Conservation (phyloP, 2,329 filamentous ascomycete species). For the Dactylellina drechsleri region DNA sequence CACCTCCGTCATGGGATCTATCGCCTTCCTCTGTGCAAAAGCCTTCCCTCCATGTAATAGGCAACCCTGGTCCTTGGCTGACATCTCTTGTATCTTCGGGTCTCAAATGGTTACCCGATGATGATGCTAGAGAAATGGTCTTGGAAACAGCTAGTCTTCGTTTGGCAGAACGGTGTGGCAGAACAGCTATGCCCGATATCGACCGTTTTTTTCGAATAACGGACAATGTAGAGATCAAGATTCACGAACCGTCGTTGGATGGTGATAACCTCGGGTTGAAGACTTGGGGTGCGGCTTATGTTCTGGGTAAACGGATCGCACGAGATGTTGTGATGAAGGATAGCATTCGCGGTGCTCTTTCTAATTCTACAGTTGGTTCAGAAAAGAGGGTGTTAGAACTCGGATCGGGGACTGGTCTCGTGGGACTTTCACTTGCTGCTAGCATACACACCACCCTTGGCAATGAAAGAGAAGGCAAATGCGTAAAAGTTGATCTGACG, state of each 20-base stretch:
- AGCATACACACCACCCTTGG: slow-evolving; percentile 47
- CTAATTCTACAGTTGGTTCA: background rate
- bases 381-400: slow-evolving; percentile 71
- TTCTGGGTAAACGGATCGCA: slow-evolving; percentile 77
- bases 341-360: background rate
- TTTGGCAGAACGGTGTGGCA: slow-evolving; percentile 85
- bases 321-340: slow-evolving; percentile 53
- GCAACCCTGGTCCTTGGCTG: slow-evolving; percentile 72
- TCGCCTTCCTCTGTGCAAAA: slow-evolving; percentile 61
- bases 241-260: slow-evolving; percentile 87
- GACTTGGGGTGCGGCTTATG: slow-evolving; percentile 92
- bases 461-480: slow-evolving; percentile 67
- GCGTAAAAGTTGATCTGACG: slow-evolving; percentile 72
- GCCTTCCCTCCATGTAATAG: slow-evolving; percentile 65
- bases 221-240: slow-evolving; percentile 66
- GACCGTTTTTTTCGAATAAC: slow-evolving; percentile 71
- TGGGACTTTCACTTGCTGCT: slow-evolving; percentile 84
- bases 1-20: slow-evolving; percentile 75
- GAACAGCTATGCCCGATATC: slow-evolving; percentile 74
- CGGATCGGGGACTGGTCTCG: slow-evolving; percentile 88
- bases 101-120: slow-evolving; percentile 75
- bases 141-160: slow-evolving; percentile 83
- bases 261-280: slow-evolving; percentile 90
- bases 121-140: slow-evolving; percentile 73
- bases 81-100: slow-evolving; percentile 74